These are phyloP conservation scores for Cytospora chrysosperma DNA, from an alignment of 2,329 filamentous ascomycete genomes.

Conservation along the genomic window DNA sequence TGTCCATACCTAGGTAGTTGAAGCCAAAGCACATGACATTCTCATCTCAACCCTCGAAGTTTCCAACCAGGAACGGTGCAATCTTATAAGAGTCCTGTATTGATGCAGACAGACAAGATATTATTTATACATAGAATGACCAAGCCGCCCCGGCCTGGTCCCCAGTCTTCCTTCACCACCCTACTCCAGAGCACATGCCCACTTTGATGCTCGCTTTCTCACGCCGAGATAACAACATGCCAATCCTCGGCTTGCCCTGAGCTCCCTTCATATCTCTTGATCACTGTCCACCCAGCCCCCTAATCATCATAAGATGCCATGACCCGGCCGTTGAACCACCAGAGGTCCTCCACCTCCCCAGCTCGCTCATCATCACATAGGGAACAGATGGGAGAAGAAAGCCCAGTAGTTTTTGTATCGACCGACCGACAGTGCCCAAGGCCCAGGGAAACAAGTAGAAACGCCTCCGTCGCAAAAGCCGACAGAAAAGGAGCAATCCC, in stretches of 20 bases:
- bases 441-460: slow-evolving; percentile 7
- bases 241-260: not conserved
- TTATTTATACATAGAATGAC: slow-evolving; percentile 8
- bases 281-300: not conserved
- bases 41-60: not conserved
- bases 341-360: slow-evolving; percentile 8
- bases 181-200: not conserved
- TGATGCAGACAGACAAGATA: not conserved
- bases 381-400: slow-evolving; percentile 9
- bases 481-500: slow-evolving; percentile 9
- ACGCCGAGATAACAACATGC: not conserved
- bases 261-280: not conserved
- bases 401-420: slow-evolving; percentile 21
- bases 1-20: not conserved
- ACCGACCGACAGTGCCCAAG: slow-evolving; percentile 9
- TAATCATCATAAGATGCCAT: not conserved
- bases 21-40: not conserved
- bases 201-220: not conserved
- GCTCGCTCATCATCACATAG: slow-evolving; percentile 18
- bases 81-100: not conserved
- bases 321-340: not conserved
- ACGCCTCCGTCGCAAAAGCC: slow-evolving; percentile 13
- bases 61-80: not conserved
- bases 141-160: not conserved
- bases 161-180: not conserved